Conservation (phyloP, 2,329 filamentous ascomycete genomes). For the Aplosporella prunicola region DNA sequence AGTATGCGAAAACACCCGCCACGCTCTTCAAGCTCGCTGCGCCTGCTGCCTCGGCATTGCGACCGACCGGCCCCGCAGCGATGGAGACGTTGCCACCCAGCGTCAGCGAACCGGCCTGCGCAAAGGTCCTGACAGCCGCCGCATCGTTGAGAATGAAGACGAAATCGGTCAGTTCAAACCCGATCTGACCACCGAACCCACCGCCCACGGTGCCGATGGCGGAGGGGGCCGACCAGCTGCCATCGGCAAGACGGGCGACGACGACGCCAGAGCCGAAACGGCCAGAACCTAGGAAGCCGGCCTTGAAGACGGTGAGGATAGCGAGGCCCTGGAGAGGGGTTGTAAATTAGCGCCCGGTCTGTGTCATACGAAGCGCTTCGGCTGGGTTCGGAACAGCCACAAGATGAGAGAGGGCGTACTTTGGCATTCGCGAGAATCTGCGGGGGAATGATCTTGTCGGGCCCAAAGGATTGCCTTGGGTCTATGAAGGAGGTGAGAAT, state of each 20-base stretch:
- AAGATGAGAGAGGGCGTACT: constrained; percentile 38
- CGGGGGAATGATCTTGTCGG: constrained; percentile 94
- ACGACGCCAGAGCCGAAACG: constrained; percentile 76
- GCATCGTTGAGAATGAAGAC: constrained; percentile 97
- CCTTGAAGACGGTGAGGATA: constrained; percentile 78
- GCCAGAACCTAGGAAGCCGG: constrained; percentile 73
- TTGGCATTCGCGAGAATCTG: constrained; percentile 84
- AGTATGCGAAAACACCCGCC: constrained; percentile 91
- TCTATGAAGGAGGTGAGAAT: constrained; percentile 93
- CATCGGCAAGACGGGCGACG: constrained; percentile 67
- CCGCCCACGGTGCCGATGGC: constrained; percentile 74
- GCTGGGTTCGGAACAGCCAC: constrained; percentile 10
- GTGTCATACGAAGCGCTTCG: background rate
- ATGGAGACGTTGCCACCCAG: constrained; percentile 94
- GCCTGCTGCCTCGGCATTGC: constrained; percentile 92
- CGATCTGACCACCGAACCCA: constrained; percentile 78
- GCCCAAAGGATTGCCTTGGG: constrained; percentile 83
- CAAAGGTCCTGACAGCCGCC: constrained; percentile 83
- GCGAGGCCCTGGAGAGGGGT: constrained; percentile 55
- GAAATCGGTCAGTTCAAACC: constrained; percentile 84
- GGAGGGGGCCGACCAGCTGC: constrained; percentile 70
- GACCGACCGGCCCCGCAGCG: constrained; percentile 83
- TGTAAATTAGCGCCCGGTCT: constrained; percentile 10
- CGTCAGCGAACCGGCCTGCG: constrained; percentile 82
- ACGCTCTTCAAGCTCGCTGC: constrained; percentile 84